These are phyloP conservation scores for Spirogloea muscicola DNA, from an alignment of 139 green algal species.

Conservation along the genomic window DNA sequence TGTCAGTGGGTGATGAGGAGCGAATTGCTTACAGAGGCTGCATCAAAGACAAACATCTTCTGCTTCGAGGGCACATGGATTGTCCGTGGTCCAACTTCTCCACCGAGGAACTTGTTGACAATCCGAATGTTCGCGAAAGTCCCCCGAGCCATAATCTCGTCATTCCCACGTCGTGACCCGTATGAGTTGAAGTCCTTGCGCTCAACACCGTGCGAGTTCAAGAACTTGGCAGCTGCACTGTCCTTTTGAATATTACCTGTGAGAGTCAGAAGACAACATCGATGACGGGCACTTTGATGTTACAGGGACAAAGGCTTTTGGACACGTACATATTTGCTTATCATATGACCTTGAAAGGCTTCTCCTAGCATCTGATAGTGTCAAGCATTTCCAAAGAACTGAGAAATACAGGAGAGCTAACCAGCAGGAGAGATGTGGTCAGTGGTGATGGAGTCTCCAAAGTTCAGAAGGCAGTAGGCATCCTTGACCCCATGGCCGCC, in stretches of 20 bases:
- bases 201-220: conserved; percentile 29
- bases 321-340: no score
- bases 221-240: conserved; percentile 44
- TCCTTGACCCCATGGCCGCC: conserved; percentile 36
- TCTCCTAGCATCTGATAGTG: no score
- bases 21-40: conserved; percentile 38
- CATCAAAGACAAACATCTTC: conserved; percentile 51
- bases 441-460: conserved; percentile 50
- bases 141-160: conserved; percentile 53
- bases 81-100: conserved; percentile 42
- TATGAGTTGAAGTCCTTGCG: conserved; percentile 52
- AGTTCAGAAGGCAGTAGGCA: conserved; percentile 36
- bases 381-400: no score
- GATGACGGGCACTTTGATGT: no score
- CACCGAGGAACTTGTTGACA: conserved; percentile 51
- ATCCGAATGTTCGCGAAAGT: conserved; percentile 59
- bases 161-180: conserved; percentile 49
- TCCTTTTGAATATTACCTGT: conserved; percentile 46
- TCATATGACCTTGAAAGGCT: no score
- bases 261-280: background rate
- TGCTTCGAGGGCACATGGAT: conserved; percentile 34
- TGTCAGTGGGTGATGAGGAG: background rate
- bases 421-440: conserved; percentile 51
- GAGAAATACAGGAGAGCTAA: no score
- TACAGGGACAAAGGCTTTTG: no score